Evolutionary conservation across 192 early-diverging fungal species (phyloP).

Genomic region (Coemansia sp.): DNA sequence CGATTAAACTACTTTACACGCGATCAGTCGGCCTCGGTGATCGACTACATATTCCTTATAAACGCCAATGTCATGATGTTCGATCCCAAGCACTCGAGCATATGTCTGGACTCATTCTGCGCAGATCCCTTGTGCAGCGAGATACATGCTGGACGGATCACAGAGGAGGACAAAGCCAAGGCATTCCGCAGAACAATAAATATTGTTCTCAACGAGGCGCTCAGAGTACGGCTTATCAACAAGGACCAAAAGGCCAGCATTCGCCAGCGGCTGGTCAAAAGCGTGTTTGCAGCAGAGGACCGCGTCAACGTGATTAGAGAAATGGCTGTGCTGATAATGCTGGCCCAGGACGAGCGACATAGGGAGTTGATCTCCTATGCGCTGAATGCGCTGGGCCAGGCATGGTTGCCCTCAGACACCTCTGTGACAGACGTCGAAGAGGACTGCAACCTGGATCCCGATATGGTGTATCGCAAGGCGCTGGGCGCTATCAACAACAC

Average conservation of each 20-base stretch:
- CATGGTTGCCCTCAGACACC: slow-evolving; percentile 36
- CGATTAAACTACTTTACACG: slow-evolving; percentile 51
- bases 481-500: slow-evolving; percentile 44
- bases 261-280: slow-evolving; percentile 46
- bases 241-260: slow-evolving; percentile 50
- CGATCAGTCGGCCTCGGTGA: slow-evolving; percentile 49
- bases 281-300: slow-evolving; percentile 39
- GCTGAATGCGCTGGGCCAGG: slow-evolving; percentile 33
- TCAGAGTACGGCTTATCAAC: slow-evolving; percentile 48
- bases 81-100: slow-evolving; percentile 43
- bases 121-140: slow-evolving; percentile 55
- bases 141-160: slow-evolving; percentile 47
- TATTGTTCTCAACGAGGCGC: slow-evolving; percentile 53
- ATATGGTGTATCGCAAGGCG: slow-evolving; percentile 55
- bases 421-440: slow-evolving; percentile 39
- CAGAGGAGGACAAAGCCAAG: slow-evolving; percentile 51
- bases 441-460: slow-evolving; percentile 54
- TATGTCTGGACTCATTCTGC: slow-evolving; percentile 46
- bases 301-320: slow-evolving; percentile 46
- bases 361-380: slow-evolving; percentile 39
- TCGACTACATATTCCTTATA: slow-evolving; percentile 51
- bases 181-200: slow-evolving; percentile 55
- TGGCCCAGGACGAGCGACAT: slow-evolving; percentile 48
- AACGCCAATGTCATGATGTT: slow-evolving; percentile 54
- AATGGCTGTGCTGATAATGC: slow-evolving; percentile 45